Percentiles rank a stretch among this genome's conserved stretches.
These are phyloP conservation scores for Candida piceae DNA, from an alignment of 805 yeast genomes.

Conservation along the genomic window DNA sequence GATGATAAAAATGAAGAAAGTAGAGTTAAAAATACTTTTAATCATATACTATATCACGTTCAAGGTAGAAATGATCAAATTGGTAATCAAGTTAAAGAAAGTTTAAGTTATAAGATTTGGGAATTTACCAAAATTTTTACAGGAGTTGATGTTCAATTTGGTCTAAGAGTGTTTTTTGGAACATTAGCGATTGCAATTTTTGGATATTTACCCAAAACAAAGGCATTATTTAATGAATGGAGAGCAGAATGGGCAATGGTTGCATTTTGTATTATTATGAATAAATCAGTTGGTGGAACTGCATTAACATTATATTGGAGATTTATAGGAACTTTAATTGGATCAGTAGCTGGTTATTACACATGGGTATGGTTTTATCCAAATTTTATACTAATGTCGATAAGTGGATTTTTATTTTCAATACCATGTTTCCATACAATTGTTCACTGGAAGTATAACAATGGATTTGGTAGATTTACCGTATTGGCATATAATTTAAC, in stretches of 20 bases:
- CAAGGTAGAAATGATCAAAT: conserved; percentile 4
- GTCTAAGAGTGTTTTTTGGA: conserved; percentile 74
- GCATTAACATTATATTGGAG: conserved; percentile 73
- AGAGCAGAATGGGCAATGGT: conserved; percentile 82
- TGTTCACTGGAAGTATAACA: conserved; percentile 57
- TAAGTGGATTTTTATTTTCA: conserved; percentile 42
- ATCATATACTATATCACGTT: conserved; percentile 29
- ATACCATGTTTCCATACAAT: conserved; percentile 54
- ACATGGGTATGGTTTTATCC: conserved; percentile 59
- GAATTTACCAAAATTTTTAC: conserved; percentile 45
- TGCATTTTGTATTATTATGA: conserved; percentile 81
- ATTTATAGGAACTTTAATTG: conserved; percentile 68
- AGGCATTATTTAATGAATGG: conserved; percentile 55
- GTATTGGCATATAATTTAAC: conserved; percentile 74
- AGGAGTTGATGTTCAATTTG: conserved; percentile 69
- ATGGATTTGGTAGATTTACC: conserved; percentile 65
- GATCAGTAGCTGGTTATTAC: conserved; percentile 56
- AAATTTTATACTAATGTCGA: conserved; percentile 46
- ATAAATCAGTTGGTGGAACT: conserved; percentile 80
- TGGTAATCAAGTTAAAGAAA: conserved; percentile 5
- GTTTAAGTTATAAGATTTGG: conserved; percentile 40
- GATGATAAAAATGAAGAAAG: conserved; percentile 1
- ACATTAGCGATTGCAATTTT: conserved; percentile 60
- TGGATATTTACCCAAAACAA: conserved; percentile 58
- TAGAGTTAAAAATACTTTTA: conserved; percentile 21